phyloP scores from a whole-genome alignment of 1,139 yeast genomes.

The Pichia kudriavzevii region DNA sequence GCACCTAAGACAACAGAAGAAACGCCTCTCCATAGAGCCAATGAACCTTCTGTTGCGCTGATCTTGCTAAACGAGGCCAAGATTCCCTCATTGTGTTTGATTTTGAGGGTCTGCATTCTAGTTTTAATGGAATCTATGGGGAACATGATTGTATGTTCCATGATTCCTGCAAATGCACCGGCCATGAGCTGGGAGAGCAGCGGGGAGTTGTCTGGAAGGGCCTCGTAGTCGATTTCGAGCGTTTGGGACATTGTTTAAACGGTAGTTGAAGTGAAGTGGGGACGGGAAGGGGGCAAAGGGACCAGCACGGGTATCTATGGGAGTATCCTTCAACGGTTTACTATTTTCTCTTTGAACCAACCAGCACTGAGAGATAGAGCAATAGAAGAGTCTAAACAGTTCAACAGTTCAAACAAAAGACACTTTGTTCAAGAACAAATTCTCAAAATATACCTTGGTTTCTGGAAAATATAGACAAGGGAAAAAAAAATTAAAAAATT shows the following conservation, averaged over 20 bases:
- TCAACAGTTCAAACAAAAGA: too few species aligned
- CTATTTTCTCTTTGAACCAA: too few species aligned
- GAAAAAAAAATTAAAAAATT: too few species aligned
- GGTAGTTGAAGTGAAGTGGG: too few species aligned
- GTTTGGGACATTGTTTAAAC: conserved; percentile 14
- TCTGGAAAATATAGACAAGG: too few species aligned
- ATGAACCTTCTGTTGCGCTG: conserved; percentile 82
- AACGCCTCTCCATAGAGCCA: conserved; percentile 91
- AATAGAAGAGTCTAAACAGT: too few species aligned
- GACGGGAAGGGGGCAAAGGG: too few species aligned
- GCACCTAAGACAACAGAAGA: conserved; percentile 92
- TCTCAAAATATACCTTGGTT: too few species aligned
- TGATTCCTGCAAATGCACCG: conserved; percentile 96
- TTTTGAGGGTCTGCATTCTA: conserved; percentile 73
- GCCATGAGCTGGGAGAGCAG: conserved; percentile 76
- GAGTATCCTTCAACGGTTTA: too few species aligned
- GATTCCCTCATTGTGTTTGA: conserved; percentile 30
- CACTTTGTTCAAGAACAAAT: too few species aligned
- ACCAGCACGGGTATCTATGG: too few species aligned
- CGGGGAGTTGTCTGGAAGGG: conserved; percentile 84
- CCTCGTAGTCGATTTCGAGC: conserved; percentile 73
- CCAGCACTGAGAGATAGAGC: too few species aligned
- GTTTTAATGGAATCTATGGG: conserved; percentile 95
- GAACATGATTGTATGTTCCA: conserved; percentile 97
- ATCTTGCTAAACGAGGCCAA: conserved; percentile 64